Evolutionary conservation across 768 basidiomycete species (phyloP), one percentile per base, ranked within the genome.

Genomic region (Pseudohyphozyma bogoriensis): DNA sequence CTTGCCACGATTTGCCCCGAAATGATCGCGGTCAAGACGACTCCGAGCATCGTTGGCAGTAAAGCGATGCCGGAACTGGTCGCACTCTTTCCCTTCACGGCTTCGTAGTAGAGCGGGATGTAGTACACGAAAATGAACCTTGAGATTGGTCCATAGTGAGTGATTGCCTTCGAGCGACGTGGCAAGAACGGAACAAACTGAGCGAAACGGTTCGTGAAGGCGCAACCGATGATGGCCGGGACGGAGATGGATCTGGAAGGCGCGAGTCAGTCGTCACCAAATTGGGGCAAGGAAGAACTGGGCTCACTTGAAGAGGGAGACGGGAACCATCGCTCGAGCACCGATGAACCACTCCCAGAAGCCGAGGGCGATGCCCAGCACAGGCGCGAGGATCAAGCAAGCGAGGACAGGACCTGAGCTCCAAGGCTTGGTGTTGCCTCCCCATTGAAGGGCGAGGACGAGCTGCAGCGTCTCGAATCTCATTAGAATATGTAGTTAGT

Each of bases 401-500:
- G 73, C 67, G 70, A 82, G 64, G 78, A 79, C 65, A 69, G 78
- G 66, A 73, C 78, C 64, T 73, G 79, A 39, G 64, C 77, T 37
- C 78, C 80, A 81, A 4, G 77, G 71, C 58, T 77, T 76, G 9
- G 70, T 69, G 62, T 76, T 75, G 2, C 79, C 79, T 22, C 78
- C 79, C 77, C 77, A 79, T 61, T 78, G 76, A 7, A 80, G 66
- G 4, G 79, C 75, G 7, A 80, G 71, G 33, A 79, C 70, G 20
- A 79, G 69, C 52, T n/a, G n/a, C n/a, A n/a, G n/a, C n/a, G n/a
- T n/a, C n/a, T n/a, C n/a, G n/a, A n/a, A n/a, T n/a, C n/a, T n/a
- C n/a, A n/a, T n/a, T n/a, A n/a, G n/a, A n/a, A n/a, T n/a, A n/a
- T n/a, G n/a, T n/a, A n/a, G n/a, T n/a, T n/a, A n/a, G n/a, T n/a